Evolutionary conservation across 192 early-diverging fungal species (phyloP).

Genomic region (Coemansia sp.): DNA sequence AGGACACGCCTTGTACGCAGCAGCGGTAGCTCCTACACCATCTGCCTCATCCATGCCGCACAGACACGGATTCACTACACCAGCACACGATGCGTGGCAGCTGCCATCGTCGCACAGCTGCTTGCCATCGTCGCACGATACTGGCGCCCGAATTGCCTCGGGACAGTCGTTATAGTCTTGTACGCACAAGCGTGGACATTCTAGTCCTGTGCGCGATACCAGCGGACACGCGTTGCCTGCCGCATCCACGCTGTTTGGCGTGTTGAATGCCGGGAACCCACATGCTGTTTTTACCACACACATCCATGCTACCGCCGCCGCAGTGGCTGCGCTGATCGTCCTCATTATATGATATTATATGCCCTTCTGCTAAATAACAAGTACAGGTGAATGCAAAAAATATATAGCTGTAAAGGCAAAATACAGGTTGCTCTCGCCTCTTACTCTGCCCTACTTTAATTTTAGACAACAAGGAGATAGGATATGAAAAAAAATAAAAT

Average conservation of each 20-base stretch:
- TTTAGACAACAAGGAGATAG: too few relatives aligned
- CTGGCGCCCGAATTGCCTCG: conserved; percentile 26
- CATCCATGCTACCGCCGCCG: not conserved
- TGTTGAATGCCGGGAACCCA: conserved; percentile 33
- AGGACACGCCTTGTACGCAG: conserved; percentile 56
- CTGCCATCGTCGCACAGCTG: conserved; percentile 60
- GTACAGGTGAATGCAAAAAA: too few relatives aligned
- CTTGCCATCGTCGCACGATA: conserved; percentile 33
- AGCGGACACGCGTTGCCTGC: conserved; percentile 58
- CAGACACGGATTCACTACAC: conserved; percentile 55
- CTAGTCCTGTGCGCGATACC: conserved; percentile 43
- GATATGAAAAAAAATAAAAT: too few relatives aligned
- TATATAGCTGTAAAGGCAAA: too few relatives aligned
- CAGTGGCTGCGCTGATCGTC: not conserved
- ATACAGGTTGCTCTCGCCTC: too few relatives aligned
- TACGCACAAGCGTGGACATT: conserved; percentile 61
- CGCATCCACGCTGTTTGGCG: conserved; percentile 56
- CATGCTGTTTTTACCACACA: not conserved
- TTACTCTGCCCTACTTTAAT: too few relatives aligned
- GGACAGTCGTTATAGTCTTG: conserved; percentile 56
- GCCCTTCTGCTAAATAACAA: too few relatives aligned
- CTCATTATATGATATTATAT: not conserved
- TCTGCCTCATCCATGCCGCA: conserved; percentile 43
- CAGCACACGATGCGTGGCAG: conserved; percentile 51
- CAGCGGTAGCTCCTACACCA: not conserved